Percentiles rank a stretch among this genome's conserved stretches.
These are phyloP conservation scores for Huntiella bhutanensis DNA, from an alignment of 2,329 filamentous ascomycete species.

Conservation along the genomic window DNA sequence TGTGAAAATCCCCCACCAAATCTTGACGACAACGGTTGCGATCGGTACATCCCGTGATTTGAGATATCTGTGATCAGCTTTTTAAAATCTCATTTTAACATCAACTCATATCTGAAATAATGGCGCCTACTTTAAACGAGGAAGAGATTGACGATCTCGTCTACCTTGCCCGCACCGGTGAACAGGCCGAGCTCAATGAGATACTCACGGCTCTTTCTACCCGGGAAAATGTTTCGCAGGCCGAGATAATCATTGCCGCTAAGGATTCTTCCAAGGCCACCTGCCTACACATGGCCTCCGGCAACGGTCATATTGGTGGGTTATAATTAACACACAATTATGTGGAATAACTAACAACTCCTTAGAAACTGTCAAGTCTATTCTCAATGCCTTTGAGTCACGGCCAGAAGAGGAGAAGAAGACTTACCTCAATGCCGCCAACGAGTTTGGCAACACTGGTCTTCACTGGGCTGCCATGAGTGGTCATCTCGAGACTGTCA, in stretches of 20 bases:
- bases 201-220: slow-evolving; percentile 39
- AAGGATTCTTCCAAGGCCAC: slow-evolving; percentile 62
- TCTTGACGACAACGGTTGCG: neutral
- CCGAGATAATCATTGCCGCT: slow-evolving; percentile 49
- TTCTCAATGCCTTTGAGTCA: slow-evolving; percentile 25
- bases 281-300: slow-evolving; percentile 77
- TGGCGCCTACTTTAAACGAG: slow-evolving; percentile 41
- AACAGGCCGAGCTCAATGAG: slow-evolving; percentile 46
- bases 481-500: slow-evolving; percentile 65
- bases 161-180: slow-evolving; percentile 66
- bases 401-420: slow-evolving; percentile 22
- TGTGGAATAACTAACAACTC: neutral
- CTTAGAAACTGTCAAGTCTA: slow-evolving; percentile 25
- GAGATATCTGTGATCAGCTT: neutral
- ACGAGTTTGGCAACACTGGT: slow-evolving; percentile 72
- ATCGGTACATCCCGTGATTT: slow-evolving; percentile 1
- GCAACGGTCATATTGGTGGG: slow-evolving; percentile 69
- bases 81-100: slow-evolving; percentile 5
- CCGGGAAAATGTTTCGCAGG: slow-evolving; percentile 37
- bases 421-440: slow-evolving; percentile 47
- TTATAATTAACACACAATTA: neutral
- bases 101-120: slow-evolving; percentile 14
- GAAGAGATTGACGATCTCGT: slow-evolving; percentile 84
- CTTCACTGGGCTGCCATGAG: slow-evolving; percentile 90
- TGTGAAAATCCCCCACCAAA: slow-evolving; percentile 6